Evolutionary conservation across 192 early-diverging fungal genomes (phyloP), one percentile per base, ranked within the genome.

Genomic region (Haplosporangium gracile): DNA sequence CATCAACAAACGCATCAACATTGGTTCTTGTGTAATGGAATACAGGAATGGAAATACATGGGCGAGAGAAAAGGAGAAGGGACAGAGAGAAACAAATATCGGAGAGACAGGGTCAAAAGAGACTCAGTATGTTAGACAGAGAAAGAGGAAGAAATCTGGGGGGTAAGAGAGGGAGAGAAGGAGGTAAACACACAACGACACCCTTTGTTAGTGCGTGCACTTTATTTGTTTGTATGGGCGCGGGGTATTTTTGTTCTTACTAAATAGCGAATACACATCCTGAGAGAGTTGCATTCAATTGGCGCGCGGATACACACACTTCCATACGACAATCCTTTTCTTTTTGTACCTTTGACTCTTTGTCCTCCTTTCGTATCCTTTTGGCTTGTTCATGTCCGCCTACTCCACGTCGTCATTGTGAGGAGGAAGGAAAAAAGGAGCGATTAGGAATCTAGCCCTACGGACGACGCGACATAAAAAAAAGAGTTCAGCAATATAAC

Each of bases 11-110:
- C 51, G 51, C 18, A 55, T 24, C 51, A 57, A 57, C 2, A 13
- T 55, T 55, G 6, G 29, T 24, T 47, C 73, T 40, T 68, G 57
- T 72, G 69, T 79, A 32, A 57, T 65, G 51, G 55, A 79, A 60
- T 38, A 57, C 36, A 70, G 32, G 68, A 60, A 34, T 29, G 51
- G 38, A 32, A 57, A 53, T 40, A 70, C 45, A 4, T 39, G 20
- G 24, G 24, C 39, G 16, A 13, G 34, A 70, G 32, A 34, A 38
- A 32, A 69, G 36, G 40, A 42, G 11, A 36, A 36, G 63, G 11
- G 45, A 45, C 47, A 26, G 68, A 70, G 68, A 36, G 24, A 26
- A 5, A 15, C 6, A 42, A 45, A 75, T 29, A 47, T 53, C 51
- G 39, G 60, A 34, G 40, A 65, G 51, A 29, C 38, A 38, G 57